phyloP scores from a whole-genome alignment of 192 early-diverging fungal genomes.

The Powellomyces hirtus region DNA sequence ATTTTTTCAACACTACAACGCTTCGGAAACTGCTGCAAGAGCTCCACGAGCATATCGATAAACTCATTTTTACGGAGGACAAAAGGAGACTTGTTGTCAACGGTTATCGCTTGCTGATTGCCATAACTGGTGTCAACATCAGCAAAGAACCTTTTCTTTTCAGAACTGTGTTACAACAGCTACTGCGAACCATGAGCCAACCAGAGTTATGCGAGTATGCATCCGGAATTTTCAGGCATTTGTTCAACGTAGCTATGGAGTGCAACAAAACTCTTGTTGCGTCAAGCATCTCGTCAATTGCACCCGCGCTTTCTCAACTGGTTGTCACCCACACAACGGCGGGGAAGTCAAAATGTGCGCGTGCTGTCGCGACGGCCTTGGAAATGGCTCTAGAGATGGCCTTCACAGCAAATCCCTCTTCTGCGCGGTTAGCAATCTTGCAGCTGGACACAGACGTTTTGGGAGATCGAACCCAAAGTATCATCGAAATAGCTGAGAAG shows the following conservation, averaged over 20 bases:
- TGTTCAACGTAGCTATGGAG: neutral
- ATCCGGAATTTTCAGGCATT: neutral
- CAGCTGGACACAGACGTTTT: slow-evolving; percentile 11
- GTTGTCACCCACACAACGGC: neutral
- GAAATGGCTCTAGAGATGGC: neutral
- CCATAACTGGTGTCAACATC: neutral
- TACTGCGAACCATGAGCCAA: neutral
- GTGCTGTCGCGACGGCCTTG: neutral
- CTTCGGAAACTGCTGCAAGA: slow-evolving; percentile 5
- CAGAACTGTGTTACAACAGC: neutral
- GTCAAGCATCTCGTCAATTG: neutral
- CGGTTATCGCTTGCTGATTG: slow-evolving; percentile 17
- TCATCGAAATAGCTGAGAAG: neutral
- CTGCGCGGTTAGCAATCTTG: slow-evolving; percentile 12
- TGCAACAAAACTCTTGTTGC: neutral
- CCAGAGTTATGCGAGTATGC: neutral
- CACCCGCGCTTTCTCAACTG: neutral
- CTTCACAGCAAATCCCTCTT: neutral
- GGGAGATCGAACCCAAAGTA: too few species aligned
- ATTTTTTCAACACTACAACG: neutral
- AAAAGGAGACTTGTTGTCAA: neutral
- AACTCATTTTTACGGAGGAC: neutral
- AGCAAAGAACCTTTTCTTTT: slow-evolving; percentile 14
- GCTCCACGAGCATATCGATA: neutral
- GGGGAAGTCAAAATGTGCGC: neutral